These are phyloP conservation scores for Citropsis articulata DNA, from an alignment of 345 rosid genomes.

Conservation along the genomic window DNA sequence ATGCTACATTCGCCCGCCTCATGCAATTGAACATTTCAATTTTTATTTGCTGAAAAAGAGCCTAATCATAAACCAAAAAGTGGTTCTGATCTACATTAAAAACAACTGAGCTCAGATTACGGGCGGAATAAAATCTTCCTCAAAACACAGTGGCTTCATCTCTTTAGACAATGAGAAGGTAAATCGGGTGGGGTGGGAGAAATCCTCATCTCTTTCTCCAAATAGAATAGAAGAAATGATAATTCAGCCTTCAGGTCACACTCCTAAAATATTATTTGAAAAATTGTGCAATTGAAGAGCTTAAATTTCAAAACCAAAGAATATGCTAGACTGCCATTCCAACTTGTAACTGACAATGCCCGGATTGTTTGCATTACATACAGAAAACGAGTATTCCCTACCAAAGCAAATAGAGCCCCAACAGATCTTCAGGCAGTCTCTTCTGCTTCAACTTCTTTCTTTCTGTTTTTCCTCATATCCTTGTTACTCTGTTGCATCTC, in stretches of 20 bases:
- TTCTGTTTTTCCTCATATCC: slow-evolving; percentile 48
- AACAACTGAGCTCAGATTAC: too few species aligned
- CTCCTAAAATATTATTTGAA: background rate
- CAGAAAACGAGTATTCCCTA: slow-evolving; percentile 2
- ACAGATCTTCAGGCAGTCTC: slow-evolving; percentile 28
- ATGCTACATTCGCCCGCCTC: too few species aligned
- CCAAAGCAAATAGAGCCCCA: background rate
- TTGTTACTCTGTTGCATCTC: slow-evolving; percentile 54
- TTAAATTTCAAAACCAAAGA: background rate
- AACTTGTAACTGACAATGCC: background rate
- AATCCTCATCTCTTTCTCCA: background rate
- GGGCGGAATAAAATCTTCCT: too few species aligned
- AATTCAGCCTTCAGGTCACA: background rate
- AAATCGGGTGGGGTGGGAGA: too few species aligned
- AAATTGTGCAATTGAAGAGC: background rate
- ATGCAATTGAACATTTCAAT: too few species aligned
- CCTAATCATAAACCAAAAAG: too few species aligned
- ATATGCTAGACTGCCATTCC: slow-evolving; percentile 1
- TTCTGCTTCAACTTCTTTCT: slow-evolving; percentile 43
- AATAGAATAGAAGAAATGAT: background rate
- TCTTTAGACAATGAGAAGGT: too few species aligned
- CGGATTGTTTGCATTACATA: slow-evolving; percentile 16
- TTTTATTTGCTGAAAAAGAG: too few species aligned
- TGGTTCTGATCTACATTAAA: too few species aligned
- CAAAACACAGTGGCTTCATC: too few species aligned